Evolutionary conservation across 345 rosid genomes (phyloP), one percentile per base, ranked within the genome.

Genomic region (Gossypium turneri): DNA sequence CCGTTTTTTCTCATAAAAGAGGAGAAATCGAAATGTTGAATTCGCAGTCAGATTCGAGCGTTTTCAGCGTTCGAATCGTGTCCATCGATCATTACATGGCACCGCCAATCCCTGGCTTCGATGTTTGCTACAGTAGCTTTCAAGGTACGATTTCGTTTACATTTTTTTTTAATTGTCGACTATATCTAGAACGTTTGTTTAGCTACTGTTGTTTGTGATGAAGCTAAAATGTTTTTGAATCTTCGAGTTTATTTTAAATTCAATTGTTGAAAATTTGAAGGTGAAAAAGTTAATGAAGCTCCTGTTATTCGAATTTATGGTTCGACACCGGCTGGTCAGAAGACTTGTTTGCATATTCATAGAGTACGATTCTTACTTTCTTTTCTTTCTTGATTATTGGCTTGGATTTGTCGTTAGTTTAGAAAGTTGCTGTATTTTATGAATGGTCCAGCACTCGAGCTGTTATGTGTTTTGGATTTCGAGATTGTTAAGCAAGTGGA

Each of bases 311-410:
- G 98, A 80, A 75, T 92, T 51, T 94, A 90, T 81, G 98, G 98
- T 22, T 89, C 98, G 12, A 94, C 98, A 24, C 97, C 97, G 44
- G 86, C 91, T 70, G 98, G 97, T 77, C 97, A 94, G 81, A 94
- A 94, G 86, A 88, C 97, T 70, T 94, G 98, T 82, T 82, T 94
- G 85, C 98, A 94, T 74, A 78, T 94, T 82, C 98, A 92, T 80
- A 79, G 87, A 71, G 98, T 94, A 82, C 81, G 84, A 50, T 73
- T 53, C 2, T 45, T 76, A 19, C 9, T 77, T 45, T 63, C 45
- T 53, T 76, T 17, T 24, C 53, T 52, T 51, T n/a, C 8, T 19
- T 19, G 45, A 27, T 60, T 73, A 22, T 19, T 63, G 20, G 72
- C 44, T 7, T 68, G 25, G 57, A 48, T 62, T 27, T 55, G 51